Evolutionary conservation across 352 stramenopile genomes (phyloP).

Genomic region (Phytophthora brassicae): DNA sequence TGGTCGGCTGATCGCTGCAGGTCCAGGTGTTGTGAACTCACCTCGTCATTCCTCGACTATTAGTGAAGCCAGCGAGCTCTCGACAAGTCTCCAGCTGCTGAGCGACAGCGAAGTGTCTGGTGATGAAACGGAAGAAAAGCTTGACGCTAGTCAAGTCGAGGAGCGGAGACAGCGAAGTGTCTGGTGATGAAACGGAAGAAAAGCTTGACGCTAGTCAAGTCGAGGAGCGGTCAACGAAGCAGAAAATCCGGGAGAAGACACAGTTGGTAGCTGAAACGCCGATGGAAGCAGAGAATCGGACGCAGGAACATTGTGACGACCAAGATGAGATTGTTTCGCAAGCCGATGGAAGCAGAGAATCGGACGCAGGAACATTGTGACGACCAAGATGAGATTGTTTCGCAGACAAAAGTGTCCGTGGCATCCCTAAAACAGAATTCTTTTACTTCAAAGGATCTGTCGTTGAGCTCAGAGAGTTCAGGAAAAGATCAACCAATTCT

Average conservation of each 20-base stretch:
- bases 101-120: conserved; percentile 27
- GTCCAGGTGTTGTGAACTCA: conserved; percentile 46
- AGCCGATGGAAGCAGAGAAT: conserved; percentile 9
- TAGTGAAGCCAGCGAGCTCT: conserved; percentile 36
- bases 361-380: neutral
- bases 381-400: neutral
- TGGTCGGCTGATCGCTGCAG: conserved; percentile 63
- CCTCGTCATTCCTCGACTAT: conserved; percentile 26
- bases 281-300: conserved; percentile 1
- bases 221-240: conserved; percentile 3
- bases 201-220: conserved; percentile 18
- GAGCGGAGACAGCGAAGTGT: conserved; percentile 23
- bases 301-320: neutral
- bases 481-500: conserved; percentile 29
- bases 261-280: neutral
- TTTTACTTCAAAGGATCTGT: conserved; percentile 14
- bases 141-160: conserved; percentile 9
- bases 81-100: conserved; percentile 31
- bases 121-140: conserved; percentile 36
- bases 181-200: conserved; percentile 34
- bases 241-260: conserved; percentile 2
- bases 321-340: neutral
- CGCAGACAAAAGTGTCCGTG: neutral
- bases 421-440: conserved; percentile 3
- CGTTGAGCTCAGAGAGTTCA: conserved; percentile 15